Percentiles rank a stretch among this genome's conserved stretches.
Conservation (phyloP, 345 rosid species). For the Moricandia arvensis region DNA sequence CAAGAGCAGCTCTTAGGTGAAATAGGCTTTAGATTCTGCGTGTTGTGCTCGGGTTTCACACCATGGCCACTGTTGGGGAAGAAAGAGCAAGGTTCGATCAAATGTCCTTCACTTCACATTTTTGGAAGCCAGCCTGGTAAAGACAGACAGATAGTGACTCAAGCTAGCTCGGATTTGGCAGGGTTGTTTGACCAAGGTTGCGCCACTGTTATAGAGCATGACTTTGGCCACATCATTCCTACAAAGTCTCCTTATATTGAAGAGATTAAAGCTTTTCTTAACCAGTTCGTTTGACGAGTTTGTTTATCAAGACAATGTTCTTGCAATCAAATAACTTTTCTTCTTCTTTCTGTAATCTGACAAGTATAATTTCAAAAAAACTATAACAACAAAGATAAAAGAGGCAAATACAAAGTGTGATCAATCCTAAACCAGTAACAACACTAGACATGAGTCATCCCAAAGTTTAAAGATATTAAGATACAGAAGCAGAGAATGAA, state of each 20-base stretch:
- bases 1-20: conserved; percentile 44
- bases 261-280: conserved; percentile 62
- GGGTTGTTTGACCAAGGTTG: conserved; percentile 55
- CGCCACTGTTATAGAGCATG: conserved; percentile 65
- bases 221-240: conserved; percentile 87
- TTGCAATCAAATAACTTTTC: conserved; percentile 18
- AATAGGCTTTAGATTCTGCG: conserved; percentile 69
- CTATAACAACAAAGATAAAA: conserved; percentile 1
- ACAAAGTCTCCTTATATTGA: conserved; percentile 57
- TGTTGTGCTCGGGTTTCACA: conserved; percentile 78
- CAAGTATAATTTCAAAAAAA: not conserved
- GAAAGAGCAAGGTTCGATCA: conserved; percentile 40
- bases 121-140: conserved; percentile 63
- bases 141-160: conserved; percentile 78
- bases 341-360: conserved; percentile 20
- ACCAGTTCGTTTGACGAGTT: conserved; percentile 50
- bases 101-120: conserved; percentile 85
- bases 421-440: conserved; percentile 33
- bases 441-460: conserved; percentile 25
- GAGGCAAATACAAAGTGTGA: conserved; percentile 21
- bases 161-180: conserved; percentile 61
- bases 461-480: conserved; percentile 12
- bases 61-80: conserved; percentile 38
- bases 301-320: not conserved
- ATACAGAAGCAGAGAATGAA: conserved; percentile 25